Evolutionary conservation across 2,329 filamentous ascomycete species (phyloP).

Genomic region (Beauveria medogensis): DNA sequence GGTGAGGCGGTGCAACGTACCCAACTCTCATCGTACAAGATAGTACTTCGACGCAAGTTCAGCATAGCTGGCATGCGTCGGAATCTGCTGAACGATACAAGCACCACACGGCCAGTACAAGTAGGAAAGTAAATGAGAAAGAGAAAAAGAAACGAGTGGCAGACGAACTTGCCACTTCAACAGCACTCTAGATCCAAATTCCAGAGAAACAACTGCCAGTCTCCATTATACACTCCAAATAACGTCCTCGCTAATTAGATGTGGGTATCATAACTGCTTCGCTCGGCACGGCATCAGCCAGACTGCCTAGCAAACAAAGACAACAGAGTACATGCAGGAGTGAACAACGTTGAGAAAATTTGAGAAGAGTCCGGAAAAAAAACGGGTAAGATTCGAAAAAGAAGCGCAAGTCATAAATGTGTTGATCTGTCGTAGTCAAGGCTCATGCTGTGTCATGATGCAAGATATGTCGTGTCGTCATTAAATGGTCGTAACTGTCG

Average conservation of each 20-base stretch:
- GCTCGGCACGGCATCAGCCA: conserved; percentile 8
- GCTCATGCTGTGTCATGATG: conserved; percentile 6
- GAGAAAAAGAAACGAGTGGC: conserved; percentile 13
- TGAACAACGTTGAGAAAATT: conserved; percentile 17
- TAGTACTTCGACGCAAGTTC: not conserved
- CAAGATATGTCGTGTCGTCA: conserved; percentile 6
- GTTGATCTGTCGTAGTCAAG: not conserved
- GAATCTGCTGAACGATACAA: conserved; percentile 14
- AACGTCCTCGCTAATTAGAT: conserved; percentile 8
- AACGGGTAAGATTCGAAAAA: conserved; percentile 13
- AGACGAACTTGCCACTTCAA: not conserved
- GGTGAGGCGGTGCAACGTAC: not conserved
- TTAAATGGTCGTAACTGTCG: conserved; percentile 10
- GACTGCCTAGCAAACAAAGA: conserved; percentile 11
- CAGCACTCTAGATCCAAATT: not conserved
- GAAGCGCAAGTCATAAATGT: conserved; percentile 7
- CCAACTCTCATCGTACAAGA: conserved; percentile 2
- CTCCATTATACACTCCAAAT: conserved; percentile 10
- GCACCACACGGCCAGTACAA: conserved; percentile 14
- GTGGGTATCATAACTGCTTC: conserved; percentile 11
- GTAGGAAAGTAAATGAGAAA: conserved; percentile 19
- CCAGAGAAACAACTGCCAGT: conserved; percentile 1
- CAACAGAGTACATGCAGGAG: conserved; percentile 15
- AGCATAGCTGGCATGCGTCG: not conserved
- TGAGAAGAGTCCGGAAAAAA: conserved; percentile 4